Evolutionary conservation across 2,329 filamentous ascomycete species (phyloP).

Genomic region (Cercospora nicotianae): DNA sequence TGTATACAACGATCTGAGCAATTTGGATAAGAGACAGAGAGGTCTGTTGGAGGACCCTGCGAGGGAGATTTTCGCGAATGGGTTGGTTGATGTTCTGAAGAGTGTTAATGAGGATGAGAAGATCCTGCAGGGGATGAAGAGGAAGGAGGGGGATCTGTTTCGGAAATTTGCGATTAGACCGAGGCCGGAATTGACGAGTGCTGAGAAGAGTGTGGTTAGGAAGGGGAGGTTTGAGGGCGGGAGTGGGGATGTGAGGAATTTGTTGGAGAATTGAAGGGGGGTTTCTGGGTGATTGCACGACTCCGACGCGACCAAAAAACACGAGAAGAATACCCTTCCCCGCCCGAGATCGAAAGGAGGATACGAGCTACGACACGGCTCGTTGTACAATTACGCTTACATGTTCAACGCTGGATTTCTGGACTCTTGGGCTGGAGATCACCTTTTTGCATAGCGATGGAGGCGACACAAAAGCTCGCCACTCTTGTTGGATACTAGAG

Average conservation of each 20-base stretch:
- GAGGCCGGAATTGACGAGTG: neutral
- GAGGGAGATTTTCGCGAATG: constrained; percentile 26
- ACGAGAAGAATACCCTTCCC: too few species aligned
- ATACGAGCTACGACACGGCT: neutral
- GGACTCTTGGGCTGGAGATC: neutral
- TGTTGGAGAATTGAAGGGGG: neutral
- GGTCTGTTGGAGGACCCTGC: constrained; percentile 26
- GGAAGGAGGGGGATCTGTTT: neutral
- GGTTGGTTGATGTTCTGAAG: constrained; percentile 26
- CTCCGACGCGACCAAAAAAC: too few species aligned
- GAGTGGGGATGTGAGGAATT: constrained; percentile 13
- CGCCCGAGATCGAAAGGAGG: too few species aligned
- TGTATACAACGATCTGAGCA: constrained; percentile 31
- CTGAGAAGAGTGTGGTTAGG: constrained; percentile 5
- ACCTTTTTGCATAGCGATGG: neutral
- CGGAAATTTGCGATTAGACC: neutral
- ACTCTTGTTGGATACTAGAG: constrained; percentile 1
- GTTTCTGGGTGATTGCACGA: too few species aligned
- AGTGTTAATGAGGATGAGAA: neutral
- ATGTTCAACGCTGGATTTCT: too few species aligned
- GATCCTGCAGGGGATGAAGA: neutral
- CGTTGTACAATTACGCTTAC: too few species aligned
- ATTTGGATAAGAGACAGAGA: neutral
- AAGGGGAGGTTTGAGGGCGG: neutral
- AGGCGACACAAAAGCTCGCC: too few species aligned